phyloP scores from a whole-genome alignment of 1,284 basidiomycete genomes.

The Paramarasmius palmivorus region DNA sequence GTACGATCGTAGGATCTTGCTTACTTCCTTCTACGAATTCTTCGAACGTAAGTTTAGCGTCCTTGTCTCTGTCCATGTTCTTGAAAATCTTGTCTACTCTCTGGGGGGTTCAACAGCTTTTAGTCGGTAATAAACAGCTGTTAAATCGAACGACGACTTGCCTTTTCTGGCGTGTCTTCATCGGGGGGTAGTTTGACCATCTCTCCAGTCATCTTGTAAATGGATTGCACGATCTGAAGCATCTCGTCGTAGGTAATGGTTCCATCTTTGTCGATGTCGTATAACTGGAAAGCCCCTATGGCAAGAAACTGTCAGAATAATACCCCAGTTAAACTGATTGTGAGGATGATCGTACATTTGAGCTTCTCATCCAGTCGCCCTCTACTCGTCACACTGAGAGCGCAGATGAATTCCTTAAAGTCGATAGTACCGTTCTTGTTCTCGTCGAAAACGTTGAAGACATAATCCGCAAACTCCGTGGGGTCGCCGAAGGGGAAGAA shows the following conservation, averaged over 20 bases:
- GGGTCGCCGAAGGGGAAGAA: constrained; percentile 99
- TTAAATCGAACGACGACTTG: constrained; percentile 27
- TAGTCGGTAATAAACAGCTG: constrained; percentile 7
- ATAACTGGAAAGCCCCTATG: constrained; percentile 98
- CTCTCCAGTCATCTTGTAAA: constrained; percentile 99
- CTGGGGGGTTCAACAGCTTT: constrained; percentile 42
- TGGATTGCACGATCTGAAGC: constrained; percentile 93
- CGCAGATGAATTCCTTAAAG: constrained; percentile 99
- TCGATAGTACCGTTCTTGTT: constrained; percentile 96
- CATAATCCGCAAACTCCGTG: constrained; percentile 95
- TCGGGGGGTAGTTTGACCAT: constrained; percentile 98
- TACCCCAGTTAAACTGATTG: constrained; percentile 9
- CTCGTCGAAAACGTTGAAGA: constrained; percentile 97
- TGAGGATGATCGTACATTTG: constrained; percentile 72
- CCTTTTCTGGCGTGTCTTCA: constrained; percentile 99
- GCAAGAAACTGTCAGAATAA: constrained; percentile 15
- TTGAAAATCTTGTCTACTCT: constrained; percentile 96
- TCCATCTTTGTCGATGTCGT: constrained; percentile 98
- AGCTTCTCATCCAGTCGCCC: constrained; percentile 98
- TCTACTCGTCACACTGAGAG: constrained; percentile 91
- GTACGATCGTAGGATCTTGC: constrained; percentile 97
- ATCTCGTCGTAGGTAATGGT: constrained; percentile 98
- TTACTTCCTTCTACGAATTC: constrained; percentile 98
- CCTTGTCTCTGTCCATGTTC: constrained; percentile 92
- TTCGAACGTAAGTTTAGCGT: constrained; percentile 86